Base-by-base conservation (phyloP, 768 basidiomycete genomes). In the Pleurotus sapidus region DNA sequence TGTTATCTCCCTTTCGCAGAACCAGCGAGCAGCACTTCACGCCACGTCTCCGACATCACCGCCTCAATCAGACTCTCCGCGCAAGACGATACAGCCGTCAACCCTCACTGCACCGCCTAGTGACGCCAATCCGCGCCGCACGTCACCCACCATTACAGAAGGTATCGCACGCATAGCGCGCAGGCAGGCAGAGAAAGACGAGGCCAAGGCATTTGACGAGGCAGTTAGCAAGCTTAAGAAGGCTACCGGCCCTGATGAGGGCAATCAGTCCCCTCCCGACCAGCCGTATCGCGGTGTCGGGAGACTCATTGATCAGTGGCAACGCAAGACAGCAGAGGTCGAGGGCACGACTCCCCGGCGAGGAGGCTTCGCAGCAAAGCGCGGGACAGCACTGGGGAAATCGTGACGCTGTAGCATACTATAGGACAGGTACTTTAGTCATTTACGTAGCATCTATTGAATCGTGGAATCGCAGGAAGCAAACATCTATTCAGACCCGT, bases 291-390 rank as follows among this genome's bases (percentile, higher is more conserved):
- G 84, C 65, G 92, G 92, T 38, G 92, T 94, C 45, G 87, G 90
- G 25, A 89, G 81, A 71, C 76, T 94, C 37, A 93, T 94, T 61
- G 89, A 91, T 66, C 84, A 93, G 66, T 94, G 92, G 92, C 90
- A 94, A 69, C 84, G 83, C 57, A 93, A 88, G 72, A 84, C 87
- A 37, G 85, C 81, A 15, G 88, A 87, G 61, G 72, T 73, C 17
- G 84, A 83, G 38, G 65, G 51, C 6, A 20, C 15, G n/a, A 24
- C 15, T 11, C 42, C 42, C 38, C 55, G 56, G 66, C 75, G 79
- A 46, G 68, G 67, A 42, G 74, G 70, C 30, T 60, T 72, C 50
- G 64, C 67, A 25, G 58, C 69, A 2, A 84, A 78, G 68, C 75
- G 79, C 64, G 70, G 74, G 60, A 72, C 69, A 20, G 61, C 68